A percentile compares a stretch with the other conserved stretches of the same genome.
These are phyloP conservation scores for Dryas octopetala DNA, from an alignment of 306 rosid species.

Conservation along the genomic window DNA sequence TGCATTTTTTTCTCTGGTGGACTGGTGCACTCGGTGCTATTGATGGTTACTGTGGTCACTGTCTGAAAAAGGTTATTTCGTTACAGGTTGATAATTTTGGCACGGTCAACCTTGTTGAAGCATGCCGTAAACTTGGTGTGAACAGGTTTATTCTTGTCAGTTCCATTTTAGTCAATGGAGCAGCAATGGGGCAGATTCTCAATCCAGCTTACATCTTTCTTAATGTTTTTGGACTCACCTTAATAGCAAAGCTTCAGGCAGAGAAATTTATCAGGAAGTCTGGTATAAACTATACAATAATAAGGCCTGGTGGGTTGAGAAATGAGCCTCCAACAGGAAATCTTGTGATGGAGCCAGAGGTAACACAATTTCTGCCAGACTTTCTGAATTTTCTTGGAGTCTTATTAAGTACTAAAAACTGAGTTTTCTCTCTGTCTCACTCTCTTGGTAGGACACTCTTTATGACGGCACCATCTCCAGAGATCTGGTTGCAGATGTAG, in stretches of 20 bases:
- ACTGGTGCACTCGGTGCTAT: not conserved
- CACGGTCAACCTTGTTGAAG: slow-evolving; percentile 88
- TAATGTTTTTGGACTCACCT: slow-evolving; percentile 84
- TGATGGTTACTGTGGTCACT: not conserved
- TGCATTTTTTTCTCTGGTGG: not conserved
- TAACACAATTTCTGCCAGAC: slow-evolving; percentile 17
- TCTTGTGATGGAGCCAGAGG: slow-evolving; percentile 92
- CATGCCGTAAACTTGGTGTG: slow-evolving; percentile 72
- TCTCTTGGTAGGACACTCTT: slow-evolving; percentile 68
- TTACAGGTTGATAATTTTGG: slow-evolving; percentile 92
- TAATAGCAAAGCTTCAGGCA: slow-evolving; percentile 92
- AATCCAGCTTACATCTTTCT: slow-evolving; percentile 92
- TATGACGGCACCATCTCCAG: slow-evolving; percentile 79
- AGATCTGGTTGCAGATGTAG: slow-evolving; percentile 92
- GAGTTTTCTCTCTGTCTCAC: not conserved
- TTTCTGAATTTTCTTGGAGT: not conserved
- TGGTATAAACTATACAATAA: slow-evolving; percentile 88
- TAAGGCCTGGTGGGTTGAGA: slow-evolving; percentile 94
- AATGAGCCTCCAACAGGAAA: slow-evolving; percentile 89
- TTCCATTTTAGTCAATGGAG: slow-evolving; percentile 95
- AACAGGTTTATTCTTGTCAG: slow-evolving; percentile 86
- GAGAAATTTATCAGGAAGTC: slow-evolving; percentile 78
- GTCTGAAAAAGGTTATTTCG: slow-evolving; percentile 4
- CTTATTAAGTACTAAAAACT: not conserved
- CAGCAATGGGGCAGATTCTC: slow-evolving; percentile 89